Evolutionary conservation across 352 stramenopile species (phyloP), one percentile per base, ranked within the genome.

Genomic region (Phytophthora syringae): DNA sequence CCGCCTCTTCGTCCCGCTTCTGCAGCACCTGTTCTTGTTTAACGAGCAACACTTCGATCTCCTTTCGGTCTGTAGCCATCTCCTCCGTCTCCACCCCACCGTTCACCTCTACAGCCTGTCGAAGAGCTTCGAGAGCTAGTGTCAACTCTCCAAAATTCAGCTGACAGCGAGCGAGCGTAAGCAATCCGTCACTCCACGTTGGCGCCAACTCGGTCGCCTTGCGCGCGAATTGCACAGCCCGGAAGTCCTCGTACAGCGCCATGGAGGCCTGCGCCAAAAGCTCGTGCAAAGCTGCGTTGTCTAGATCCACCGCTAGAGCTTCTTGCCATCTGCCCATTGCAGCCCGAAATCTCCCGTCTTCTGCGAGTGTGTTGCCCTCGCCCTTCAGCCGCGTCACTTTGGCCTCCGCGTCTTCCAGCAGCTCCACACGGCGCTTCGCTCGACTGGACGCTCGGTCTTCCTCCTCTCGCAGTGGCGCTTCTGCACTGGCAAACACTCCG

Each of bases 91-190:
- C 54, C 2, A 52, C 24, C 5, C 70, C 68, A 37, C 58, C 68
- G 25, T 80, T 69, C 2, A 89, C 66, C 25, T 76, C 48, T 12
- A 83, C 76, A 32, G 82, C 82, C 76, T 82, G 72, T 16, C 74
- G 28, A 25, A 93, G 60, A 55, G 84, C 81, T 9, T 70, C 16
- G 9, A 68, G 56, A 6, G 87, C 84, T n/a, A 95, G 55, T 15
- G 83, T 63, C 13, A 95, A 61, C 61, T 95, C 88, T 5, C 88
- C 88, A 65, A 87, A 94, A 56, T 95, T 95, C 22, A 94, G 52
- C 13, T 93, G 88, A 30, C 78, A 83, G 20, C 85, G 65, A 42
- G 80, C 77, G 3, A 96, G 64, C 7, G 88, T 94, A 13, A 82
- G 82, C 52, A 83, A 92, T 21, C 61, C 84, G 24, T 94, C 88